Conservation (phyloP, 345 rosid genomes). For the Dipteronia sinensis region DNA sequence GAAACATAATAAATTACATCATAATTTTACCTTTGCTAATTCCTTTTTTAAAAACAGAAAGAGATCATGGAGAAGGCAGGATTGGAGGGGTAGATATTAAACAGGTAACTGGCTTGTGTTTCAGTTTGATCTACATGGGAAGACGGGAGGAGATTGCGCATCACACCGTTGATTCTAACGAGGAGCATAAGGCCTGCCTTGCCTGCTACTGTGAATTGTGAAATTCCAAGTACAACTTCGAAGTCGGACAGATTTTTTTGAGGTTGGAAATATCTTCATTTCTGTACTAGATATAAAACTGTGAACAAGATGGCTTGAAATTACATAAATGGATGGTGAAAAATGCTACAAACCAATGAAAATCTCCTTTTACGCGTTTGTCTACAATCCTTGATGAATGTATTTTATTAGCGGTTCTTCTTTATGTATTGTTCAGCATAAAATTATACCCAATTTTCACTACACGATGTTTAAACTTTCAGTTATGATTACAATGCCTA, state of each 20-base stretch:
- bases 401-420: too few species aligned
- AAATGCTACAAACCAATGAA: not conserved
- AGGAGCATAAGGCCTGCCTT: not conserved
- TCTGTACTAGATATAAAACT: not conserved
- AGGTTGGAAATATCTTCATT: slow-evolving; percentile 5
- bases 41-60: slow-evolving; percentile 29
- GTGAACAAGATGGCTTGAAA: not conserved
- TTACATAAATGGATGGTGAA: not conserved
- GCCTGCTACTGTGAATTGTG: not conserved
- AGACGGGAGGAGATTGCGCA: not conserved
- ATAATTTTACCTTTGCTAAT: not conserved
- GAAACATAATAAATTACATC: not conserved
- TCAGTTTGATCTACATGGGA: not conserved
- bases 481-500: too few species aligned
- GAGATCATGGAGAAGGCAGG: slow-evolving; percentile 55
- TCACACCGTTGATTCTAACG: not conserved
- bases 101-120: not conserved
- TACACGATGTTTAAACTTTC: too few species aligned
- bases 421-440: too few species aligned
- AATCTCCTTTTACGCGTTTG: not conserved
- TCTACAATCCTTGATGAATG: too few species aligned
- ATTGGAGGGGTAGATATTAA: slow-evolving; percentile 38
- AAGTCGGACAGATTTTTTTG: not conserved
- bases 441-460: too few species aligned
- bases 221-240: not conserved